Evolutionary conservation across 179 eudicot species (phyloP).

Genomic region (Pouteria campechiana): DNA sequence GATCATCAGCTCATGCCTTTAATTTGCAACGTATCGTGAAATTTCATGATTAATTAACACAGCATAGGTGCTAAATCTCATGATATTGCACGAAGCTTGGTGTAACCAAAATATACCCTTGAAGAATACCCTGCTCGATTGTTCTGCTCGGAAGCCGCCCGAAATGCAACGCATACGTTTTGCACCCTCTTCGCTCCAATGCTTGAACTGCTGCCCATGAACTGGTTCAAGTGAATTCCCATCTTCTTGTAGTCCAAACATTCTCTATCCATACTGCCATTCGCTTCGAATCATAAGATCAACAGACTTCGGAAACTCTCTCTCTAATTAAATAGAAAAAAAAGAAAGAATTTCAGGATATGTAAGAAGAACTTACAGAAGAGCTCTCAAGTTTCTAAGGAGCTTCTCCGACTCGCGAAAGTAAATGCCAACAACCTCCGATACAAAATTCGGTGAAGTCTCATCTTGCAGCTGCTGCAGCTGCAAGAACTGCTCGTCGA

Average conservation of each 20-base stretch:
- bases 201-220: constrained; percentile 98
- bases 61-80: no score
- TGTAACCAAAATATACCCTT: no score
- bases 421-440: constrained; percentile 75
- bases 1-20: no score
- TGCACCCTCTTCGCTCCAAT: constrained; percentile 83
- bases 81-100: no score
- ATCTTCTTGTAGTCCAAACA: constrained; percentile 70
- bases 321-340: background rate
- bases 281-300: background rate
- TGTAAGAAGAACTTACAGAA: constrained; percentile 31
- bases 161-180: constrained; percentile 82
- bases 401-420: constrained; percentile 92
- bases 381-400: constrained; percentile 41
- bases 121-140: constrained; percentile 57
- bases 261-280: constrained; percentile 48
- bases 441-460: constrained; percentile 72
- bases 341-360: background rate
- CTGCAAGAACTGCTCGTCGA: constrained; percentile 93
- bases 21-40: no score
- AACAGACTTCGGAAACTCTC: background rate
- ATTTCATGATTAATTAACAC: no score
- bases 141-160: constrained; percentile 70
- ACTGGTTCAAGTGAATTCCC: constrained; percentile 76
- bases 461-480: constrained; percentile 90